Evolutionary conservation across 2,329 filamentous ascomycete species (phyloP).

Genomic region (Raffaelea deltoideospora): DNA sequence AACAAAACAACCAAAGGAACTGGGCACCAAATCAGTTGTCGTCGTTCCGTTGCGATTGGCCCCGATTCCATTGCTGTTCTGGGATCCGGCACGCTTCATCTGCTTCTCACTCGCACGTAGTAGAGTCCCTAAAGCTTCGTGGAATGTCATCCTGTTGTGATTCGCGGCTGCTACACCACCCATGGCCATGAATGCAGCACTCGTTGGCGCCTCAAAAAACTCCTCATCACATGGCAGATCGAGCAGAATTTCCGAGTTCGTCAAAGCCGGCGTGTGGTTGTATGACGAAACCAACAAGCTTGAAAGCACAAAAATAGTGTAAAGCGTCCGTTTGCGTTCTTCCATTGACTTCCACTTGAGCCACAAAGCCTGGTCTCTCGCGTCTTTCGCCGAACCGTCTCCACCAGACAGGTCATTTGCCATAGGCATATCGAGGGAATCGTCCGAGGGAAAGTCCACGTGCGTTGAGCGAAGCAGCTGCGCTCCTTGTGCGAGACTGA

Average conservation of each 20-base stretch:
- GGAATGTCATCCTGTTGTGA: conserved; percentile 62
- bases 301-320: conserved; percentile 79
- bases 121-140: conserved; percentile 64
- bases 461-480: conserved; percentile 42
- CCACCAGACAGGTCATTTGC: conserved; percentile 27
- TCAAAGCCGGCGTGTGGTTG: conserved; percentile 79
- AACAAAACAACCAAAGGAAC: conserved; percentile 81
- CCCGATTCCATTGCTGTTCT: conserved; percentile 14
- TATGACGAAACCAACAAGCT: conserved; percentile 85
- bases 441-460: conserved; percentile 24
- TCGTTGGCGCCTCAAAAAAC: conserved; percentile 69
- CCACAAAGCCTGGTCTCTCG: conserved; percentile 61
- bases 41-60: no score
- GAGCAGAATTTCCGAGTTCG: conserved; percentile 83
- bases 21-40: conserved; percentile 55
- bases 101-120: conserved; percentile 59
- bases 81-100: conserved; percentile 2
- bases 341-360: conserved; percentile 76
- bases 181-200: conserved; percentile 64
- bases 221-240: conserved; percentile 90
- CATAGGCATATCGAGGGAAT: conserved; percentile 43
- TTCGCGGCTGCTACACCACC: conserved; percentile 57
- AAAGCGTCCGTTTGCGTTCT: conserved; percentile 85
- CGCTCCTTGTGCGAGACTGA: conserved; percentile 83
- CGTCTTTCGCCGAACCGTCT: conserved; percentile 19